Conservation (phyloP, 116 monocot genomes). For the Iris pallida region DNA sequence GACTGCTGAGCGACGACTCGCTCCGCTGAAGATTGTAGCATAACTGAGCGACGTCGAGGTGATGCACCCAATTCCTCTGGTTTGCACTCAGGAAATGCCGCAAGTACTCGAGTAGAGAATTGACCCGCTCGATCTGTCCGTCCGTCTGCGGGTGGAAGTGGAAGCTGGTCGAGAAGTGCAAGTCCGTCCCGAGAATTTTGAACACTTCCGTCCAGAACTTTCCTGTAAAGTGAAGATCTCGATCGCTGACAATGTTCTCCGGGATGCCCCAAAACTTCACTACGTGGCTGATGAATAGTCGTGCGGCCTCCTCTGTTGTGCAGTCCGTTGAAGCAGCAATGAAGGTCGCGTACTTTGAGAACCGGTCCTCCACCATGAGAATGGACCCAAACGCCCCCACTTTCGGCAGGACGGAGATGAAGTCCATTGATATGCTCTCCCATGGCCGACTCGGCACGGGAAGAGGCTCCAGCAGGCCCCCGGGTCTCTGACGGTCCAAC, state of each 20-base stretch:
- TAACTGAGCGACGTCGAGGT: neutral
- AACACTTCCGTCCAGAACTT: neutral
- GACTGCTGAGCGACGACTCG: neutral
- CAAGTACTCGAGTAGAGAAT: neutral
- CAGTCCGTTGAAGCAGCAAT: neutral
- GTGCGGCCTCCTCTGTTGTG: too few relatives aligned
- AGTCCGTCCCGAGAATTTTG: neutral
- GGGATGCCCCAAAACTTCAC: neutral
- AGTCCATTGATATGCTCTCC: neutral
- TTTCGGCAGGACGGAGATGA: neutral
- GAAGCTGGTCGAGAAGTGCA: neutral
- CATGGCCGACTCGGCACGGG: neutral
- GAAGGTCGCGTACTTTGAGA: neutral
- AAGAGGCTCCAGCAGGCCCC: neutral
- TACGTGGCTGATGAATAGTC: neutral
- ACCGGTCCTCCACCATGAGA: neutral
- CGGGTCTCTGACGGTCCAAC: neutral
- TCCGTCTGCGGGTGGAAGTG: neutral
- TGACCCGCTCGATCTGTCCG: neutral
- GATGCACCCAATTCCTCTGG: too few relatives aligned
- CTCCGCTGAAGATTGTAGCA: neutral
- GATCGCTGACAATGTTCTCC: neutral
- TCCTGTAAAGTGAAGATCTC: neutral
- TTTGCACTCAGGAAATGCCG: too few relatives aligned
- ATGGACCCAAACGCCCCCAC: neutral